A percentile compares a stretch with the other conserved stretches of the same genome.
These are phyloP conservation scores for Scenedesmus sp. DNA, from an alignment of 163 green algal species.

Conservation along the genomic window DNA sequence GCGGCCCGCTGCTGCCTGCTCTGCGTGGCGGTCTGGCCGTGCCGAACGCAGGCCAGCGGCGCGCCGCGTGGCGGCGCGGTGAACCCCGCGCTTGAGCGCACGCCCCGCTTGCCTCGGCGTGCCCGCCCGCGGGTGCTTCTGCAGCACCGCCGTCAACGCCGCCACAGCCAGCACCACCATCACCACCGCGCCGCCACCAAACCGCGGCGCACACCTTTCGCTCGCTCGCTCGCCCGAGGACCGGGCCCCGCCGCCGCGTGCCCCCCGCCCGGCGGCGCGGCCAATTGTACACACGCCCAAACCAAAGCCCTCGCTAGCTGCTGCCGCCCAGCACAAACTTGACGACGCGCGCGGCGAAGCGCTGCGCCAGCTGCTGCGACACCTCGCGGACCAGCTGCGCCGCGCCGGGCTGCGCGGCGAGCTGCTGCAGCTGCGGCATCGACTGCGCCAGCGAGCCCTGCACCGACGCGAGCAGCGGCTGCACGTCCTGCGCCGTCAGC, in stretches of 20 bases:
- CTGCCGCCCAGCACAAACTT: conserved; percentile 63
- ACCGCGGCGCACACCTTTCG: too few species aligned
- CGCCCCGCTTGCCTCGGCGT: too few species aligned
- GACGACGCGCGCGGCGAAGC: conserved; percentile 66
- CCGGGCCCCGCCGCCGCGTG: too few species aligned
- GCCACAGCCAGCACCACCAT: neutral
- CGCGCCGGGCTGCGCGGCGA: conserved; percentile 56
- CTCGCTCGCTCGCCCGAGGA: too few species aligned
- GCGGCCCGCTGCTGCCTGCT: too few species aligned
- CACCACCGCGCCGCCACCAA: too few species aligned
- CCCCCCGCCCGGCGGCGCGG: too few species aligned
- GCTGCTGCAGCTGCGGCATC: conserved; percentile 42
- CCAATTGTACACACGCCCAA: neutral
- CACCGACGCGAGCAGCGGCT: conserved; percentile 22
- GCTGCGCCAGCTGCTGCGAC: conserved; percentile 47
- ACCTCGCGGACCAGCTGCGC: conserved; percentile 54
- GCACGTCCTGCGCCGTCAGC: conserved; percentile 58
- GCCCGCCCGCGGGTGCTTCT: too few species aligned
- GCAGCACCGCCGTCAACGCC: neutral
- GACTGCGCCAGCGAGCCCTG: neutral
- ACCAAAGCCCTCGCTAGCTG: neutral
- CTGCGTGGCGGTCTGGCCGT: too few species aligned
- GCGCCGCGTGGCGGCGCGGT: too few species aligned
- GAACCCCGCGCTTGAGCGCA: too few species aligned
- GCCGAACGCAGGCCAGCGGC: too few species aligned